Evolutionary conservation across 2,329 filamentous ascomycete genomes (phyloP), one percentile per base, ranked within the genome.

Genomic region (Hypocrella siamensis): DNA sequence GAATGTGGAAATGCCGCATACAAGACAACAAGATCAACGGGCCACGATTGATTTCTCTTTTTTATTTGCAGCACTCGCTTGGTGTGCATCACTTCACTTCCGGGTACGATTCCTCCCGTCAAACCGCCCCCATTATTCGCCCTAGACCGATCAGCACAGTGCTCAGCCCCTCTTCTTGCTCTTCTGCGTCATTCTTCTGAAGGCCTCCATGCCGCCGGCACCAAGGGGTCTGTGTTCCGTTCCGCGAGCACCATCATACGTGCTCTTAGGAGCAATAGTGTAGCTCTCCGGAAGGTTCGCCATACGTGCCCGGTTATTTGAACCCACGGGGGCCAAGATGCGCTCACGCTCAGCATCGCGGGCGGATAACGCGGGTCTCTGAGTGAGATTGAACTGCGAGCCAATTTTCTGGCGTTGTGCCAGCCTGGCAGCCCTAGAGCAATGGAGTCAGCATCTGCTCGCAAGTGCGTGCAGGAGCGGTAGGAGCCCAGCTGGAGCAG

Each of bases 121-220:
- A n/a, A n/a, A n/a, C n/a, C n/a, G n/a, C n/a, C n/a, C n/a, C n/a
- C n/a, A n/a, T n/a, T n/a, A n/a, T n/a, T n/a, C n/a, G n/a, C n/a
- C n/a, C n/a, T n/a, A n/a, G n/a, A n/a, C 21, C 21, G 12, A 7
- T 9, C 27, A 28, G 8, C 16, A 10, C 16, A 28, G 17, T 16
- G 10, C n/a, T 35, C 18, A 45, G 5, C 42, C 40, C 40, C 46
- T 46, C 56, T 70, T 71, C 58, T 75, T 76, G 39, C 62, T 63
- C 53, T 71, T 75, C 44, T 71, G 64, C 8, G 70, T 74, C 64
- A 78, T 75, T 54, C 64, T 72, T 39, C 70, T 62, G 56, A 78
- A 78, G 1, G 73, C 72, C 41, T 75, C 72, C 49, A 71, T 60
- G 36, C 72, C 73, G 38, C 63, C 63, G n/a, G 71, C 64, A 31